These are phyloP conservation scores for Chenopodium suecicum DNA, from an alignment of 148 eudicot genomes.

Conservation along the genomic window DNA sequence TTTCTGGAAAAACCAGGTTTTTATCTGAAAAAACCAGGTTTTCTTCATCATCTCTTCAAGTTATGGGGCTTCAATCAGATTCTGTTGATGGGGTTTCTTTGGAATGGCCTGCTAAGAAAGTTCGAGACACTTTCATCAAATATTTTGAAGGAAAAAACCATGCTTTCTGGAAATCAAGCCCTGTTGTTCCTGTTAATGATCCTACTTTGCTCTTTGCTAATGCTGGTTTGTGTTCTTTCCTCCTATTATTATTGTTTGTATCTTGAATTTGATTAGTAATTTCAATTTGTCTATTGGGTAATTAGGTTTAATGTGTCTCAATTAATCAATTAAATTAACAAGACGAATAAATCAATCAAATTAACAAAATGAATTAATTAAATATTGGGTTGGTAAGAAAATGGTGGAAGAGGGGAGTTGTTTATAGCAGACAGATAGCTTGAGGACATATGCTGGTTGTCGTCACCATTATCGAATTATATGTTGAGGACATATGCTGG, in stretches of 20 bases:
- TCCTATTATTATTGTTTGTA: not conserved
- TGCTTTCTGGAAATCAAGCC: slow-evolving; percentile 76
- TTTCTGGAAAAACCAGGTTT: no score
- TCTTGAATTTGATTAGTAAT: not conserved
- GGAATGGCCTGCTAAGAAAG: slow-evolving; percentile 69
- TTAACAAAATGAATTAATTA: no score
- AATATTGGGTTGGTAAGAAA: no score
- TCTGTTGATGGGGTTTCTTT: slow-evolving; percentile 41
- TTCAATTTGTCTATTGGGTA: no score
- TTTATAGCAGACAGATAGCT: no score
- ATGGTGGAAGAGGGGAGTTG: no score
- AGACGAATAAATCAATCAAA: no score
- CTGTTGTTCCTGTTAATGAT: slow-evolving; percentile 90
- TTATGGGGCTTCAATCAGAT: slow-evolving; percentile 28
- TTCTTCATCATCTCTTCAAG: not conserved
- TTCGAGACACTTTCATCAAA: slow-evolving; percentile 60
- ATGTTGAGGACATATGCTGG: no score
- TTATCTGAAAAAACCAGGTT: not conserved
- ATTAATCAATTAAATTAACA: no score
- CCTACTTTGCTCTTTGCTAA: slow-evolving; percentile 94
- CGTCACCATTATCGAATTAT: not conserved
- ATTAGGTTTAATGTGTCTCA: no score
- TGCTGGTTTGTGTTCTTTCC: slow-evolving; percentile 55
- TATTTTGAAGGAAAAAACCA: slow-evolving; percentile 62
- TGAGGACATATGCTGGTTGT: not conserved